Conservation (phyloP, 495 filamentous ascomycete genomes). For the Xylona heveae region DNA sequence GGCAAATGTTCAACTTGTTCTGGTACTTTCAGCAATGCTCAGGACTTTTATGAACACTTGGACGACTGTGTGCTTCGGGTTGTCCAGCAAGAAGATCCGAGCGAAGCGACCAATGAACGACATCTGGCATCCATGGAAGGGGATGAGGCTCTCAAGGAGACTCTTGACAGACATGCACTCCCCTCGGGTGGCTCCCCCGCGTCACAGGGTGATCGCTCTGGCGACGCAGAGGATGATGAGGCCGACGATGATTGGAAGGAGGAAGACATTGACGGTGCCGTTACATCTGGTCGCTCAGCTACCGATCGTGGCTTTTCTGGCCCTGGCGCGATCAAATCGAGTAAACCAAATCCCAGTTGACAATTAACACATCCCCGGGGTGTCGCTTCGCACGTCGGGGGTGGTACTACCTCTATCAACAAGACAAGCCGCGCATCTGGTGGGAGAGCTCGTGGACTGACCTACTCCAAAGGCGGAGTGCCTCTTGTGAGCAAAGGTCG, state of each 20-base stretch:
- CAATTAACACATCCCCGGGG: constrained; percentile 34
- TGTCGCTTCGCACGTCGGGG: constrained; percentile 29
- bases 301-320: no score
- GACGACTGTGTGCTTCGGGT: constrained; percentile 97
- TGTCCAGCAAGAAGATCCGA: constrained; percentile 91
- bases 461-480: constrained; percentile 28
- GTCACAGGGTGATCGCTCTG: constrained; percentile 19
- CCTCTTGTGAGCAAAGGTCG: constrained; percentile 41
- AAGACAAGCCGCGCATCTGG: constrained; percentile 14
- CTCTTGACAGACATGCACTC: constrained; percentile 47
- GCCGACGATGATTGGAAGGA: constrained; percentile 41
- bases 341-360: constrained; percentile 26
- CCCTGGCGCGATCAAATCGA: constrained; percentile 21
- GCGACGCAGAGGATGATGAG: constrained; percentile 33
- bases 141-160: constrained; percentile 64
- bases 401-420: constrained; percentile 28
- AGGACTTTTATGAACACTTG: constrained; percentile 98
- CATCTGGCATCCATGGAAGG: constrained; percentile 62
- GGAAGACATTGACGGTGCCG: constrained; percentile 38
- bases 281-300: no score
- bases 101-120: constrained; percentile 85
- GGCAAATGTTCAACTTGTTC: constrained; percentile 96
- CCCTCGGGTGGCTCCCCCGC: constrained; percentile 12
- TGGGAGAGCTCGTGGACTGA: constrained; percentile 22
- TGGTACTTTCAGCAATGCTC: constrained; percentile 74